Percentiles rank a stretch among this genome's conserved stretches.
phyloP scores from a whole-genome alignment of 352 stramenopile species.

The Globisporangium paroecandrum region DNA sequence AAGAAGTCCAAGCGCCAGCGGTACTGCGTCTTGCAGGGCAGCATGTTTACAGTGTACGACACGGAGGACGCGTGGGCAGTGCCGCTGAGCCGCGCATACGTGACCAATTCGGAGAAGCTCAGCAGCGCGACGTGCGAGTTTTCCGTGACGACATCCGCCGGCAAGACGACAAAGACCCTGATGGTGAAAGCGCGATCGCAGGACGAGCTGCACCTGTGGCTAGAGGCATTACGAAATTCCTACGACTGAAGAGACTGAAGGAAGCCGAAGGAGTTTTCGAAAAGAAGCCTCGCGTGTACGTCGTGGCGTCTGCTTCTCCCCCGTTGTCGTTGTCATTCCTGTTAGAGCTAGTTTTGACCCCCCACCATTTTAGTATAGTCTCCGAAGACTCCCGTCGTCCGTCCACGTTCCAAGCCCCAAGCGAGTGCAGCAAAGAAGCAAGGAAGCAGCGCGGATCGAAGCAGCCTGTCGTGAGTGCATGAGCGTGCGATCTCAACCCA shows the following conservation, averaged over 20 bases:
- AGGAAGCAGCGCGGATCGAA: neutral
- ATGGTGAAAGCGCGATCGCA: conserved; percentile 62
- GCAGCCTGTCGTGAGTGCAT: neutral
- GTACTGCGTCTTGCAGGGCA: conserved; percentile 77
- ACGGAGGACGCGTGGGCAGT: conserved; percentile 80
- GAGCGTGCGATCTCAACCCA: neutral
- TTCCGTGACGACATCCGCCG: conserved; percentile 55
- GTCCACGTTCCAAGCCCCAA: neutral
- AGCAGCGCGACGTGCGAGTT: conserved; percentile 58
- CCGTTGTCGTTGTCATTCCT: neutral
- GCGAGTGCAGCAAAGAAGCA: neutral
- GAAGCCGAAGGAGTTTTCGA: too few relatives aligned
- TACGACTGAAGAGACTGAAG: conserved; percentile 35
- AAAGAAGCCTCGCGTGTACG: too few relatives aligned
- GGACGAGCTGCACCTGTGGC: conserved; percentile 77
- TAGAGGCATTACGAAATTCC: conserved; percentile 52
- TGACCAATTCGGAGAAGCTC: conserved; percentile 65
- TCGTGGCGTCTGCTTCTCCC: too few relatives aligned
- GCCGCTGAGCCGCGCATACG: conserved; percentile 70
- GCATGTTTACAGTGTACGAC: conserved; percentile 83
- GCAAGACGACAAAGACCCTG: conserved; percentile 69
- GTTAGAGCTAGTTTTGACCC: conserved; percentile 20
- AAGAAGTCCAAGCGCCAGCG: conserved; percentile 70
- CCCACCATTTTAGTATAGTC: conserved; percentile 9
- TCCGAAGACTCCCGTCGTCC: neutral